Evolutionary conservation across 768 basidiomycete species (phyloP).

Genomic region (Mycena capillaripes): DNA sequence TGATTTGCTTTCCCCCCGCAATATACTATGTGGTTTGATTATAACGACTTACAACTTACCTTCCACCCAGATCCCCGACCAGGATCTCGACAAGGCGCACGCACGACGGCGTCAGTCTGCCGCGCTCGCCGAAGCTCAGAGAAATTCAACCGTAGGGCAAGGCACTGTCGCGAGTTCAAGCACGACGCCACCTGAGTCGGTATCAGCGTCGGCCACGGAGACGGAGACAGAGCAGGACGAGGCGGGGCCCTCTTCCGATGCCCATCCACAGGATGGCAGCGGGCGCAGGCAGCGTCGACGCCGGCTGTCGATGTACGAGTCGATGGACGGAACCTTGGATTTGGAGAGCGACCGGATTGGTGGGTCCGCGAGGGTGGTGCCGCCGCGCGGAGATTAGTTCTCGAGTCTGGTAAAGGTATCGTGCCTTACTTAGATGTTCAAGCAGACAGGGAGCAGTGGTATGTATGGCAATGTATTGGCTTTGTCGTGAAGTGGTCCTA

Average conservation of each 20-base stretch:
- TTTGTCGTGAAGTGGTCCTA: no score
- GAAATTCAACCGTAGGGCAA: background rate
- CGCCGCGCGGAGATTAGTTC: background rate
- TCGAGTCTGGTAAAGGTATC: background rate
- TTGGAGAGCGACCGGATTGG: conserved; percentile 21
- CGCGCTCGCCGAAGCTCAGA: background rate
- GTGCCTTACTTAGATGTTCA: no score
- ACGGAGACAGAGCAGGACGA: conserved; percentile 30
- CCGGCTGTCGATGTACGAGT: conserved; percentile 66
- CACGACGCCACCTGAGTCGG: background rate
- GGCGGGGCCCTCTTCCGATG: background rate
- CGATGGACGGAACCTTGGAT: conserved; percentile 58
- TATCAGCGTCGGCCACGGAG: conserved; percentile 2
- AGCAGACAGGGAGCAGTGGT: no score
- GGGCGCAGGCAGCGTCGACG: conserved; percentile 40
- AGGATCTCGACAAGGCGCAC: conserved; percentile 31
- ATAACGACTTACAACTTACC: background rate
- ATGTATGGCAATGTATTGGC: no score
- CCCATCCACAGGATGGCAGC: no score
- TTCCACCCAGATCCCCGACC: conserved; percentile 28
- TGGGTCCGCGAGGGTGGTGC: conserved; percentile 14
- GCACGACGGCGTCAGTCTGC: background rate
- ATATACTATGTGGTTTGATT: background rate
- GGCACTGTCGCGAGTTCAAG: conserved; percentile 21
- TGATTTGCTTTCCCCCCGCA: background rate